Evolutionary conservation across 75 land plant genomes (phyloP), one percentile per base, ranked within the genome.

Genomic region (Sequoia sempervirens): DNA sequence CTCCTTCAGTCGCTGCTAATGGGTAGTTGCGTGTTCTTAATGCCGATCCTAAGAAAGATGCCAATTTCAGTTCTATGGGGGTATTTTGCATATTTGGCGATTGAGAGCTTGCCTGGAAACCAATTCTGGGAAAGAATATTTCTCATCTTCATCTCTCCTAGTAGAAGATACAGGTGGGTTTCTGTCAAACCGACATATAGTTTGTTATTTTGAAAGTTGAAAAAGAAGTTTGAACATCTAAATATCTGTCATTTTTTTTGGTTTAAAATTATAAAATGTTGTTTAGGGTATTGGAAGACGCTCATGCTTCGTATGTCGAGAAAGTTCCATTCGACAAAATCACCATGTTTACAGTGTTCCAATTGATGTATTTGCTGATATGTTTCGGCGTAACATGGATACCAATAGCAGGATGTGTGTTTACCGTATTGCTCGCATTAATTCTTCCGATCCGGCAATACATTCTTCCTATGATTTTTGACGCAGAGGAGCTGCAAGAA

Each of bases 41-140:
- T 89, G 90, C 90, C 90, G 0, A 28, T 84, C 7, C 37, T 89
- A 18, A 84, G 80, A 78, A 89, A 83, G 79, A 87, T 89, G 36
- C 89, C 89, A 6, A 82, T 87, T 30, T 82, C 90, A 53, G 90
- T 89, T 5, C 81, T 87, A n/a, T 89, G 87, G 90, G 90, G 90
- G n/a, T 89, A 89, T 84, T 89, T 89, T 80, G 89, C 90, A 20
- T 87, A 56, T 87, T 88, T 89, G 90, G 90, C 89, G 3, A 72
- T 87, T 26, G 90, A 89, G 26, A 89, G 89, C 83, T 87, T 89
- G 84, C 90, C 90, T 28, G 90, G 90, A 54, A 89, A 89, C 54
- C 90, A 87, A 66, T 88, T 89, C 72, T 89, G 90, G 87, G 89
- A 83, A 54, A 88, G 90, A 78, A 76, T 88, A n/a, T 75, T 86